Evolutionary conservation across 2,329 filamentous ascomycete species (phyloP), one percentile per base, ranked within the genome.

Genomic region (Paracorniculantispora psalliotae): DNA sequence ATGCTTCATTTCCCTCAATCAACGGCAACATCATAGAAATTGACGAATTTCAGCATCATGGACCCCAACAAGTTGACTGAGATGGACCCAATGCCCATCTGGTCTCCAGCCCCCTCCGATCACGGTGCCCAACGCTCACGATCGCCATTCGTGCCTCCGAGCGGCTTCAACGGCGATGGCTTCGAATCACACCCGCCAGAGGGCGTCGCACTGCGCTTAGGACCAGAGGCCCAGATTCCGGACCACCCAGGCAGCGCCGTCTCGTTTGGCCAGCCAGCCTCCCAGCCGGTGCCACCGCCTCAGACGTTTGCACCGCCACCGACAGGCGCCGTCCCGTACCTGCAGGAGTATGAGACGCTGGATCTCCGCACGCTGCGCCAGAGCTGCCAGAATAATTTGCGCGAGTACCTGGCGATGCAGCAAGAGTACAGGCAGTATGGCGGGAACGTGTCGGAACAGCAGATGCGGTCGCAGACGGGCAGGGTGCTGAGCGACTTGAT

Each of bases 401-500:
- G 68, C 35, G 73, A 76, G 63, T 73, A 72, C 51, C 59, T 74
- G 21, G 66, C 65, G 3, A 61, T 75, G 17, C 69, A 70, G 63
- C 66, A 65, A 19, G 69, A 70, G 64, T 63, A 69, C 53, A 67
- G 62, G 55, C 64, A 64, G 47, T 62, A 61, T 48, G 69, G 66
- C 43, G 69, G 64, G 35, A 65, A 61, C 65, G 68, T 67, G 59
- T 70, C 65, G 63, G 76, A 81, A 48, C 69, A 73, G 3, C 76
- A 75, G 28, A 67, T 82, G 48, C 71, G 75, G 7, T 63, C 65
- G 6, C 79, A 81, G 66, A 73, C 74, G 6, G 72, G 67, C 28
- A 62, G 76, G 8, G 72, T 78, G n/a, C 62, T 80, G 10, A 69
- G 68, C 19, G 78, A 82, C 54, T 64, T 85, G 61, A 73, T 71